phyloP scores from a whole-genome alignment of 495 filamentous ascomycete genomes.

The Aspergillus cavernicola region DNA sequence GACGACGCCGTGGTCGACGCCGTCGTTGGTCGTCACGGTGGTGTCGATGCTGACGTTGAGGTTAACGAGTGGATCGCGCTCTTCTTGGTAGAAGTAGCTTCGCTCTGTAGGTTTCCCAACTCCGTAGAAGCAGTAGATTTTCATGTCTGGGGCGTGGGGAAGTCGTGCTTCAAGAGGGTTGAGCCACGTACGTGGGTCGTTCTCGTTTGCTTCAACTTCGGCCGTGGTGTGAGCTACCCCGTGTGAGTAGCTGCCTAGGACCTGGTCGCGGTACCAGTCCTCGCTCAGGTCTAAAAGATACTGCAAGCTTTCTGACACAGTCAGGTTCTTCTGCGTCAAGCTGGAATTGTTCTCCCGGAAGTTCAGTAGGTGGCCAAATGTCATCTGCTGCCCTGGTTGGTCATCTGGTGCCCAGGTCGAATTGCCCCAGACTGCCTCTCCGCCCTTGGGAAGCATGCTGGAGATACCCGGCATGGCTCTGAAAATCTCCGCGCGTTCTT shows the following conservation, averaged over 20 bases:
- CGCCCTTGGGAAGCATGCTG: slow-evolving; percentile 95
- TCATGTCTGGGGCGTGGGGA: slow-evolving; percentile 83
- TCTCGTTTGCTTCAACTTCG: slow-evolving; percentile 85
- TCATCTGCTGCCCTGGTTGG: slow-evolving; percentile 61
- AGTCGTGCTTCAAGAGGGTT: slow-evolving; percentile 92
- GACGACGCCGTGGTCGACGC: slow-evolving; percentile 80
- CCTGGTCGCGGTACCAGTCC: slow-evolving; percentile 75
- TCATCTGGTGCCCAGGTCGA: slow-evolving; percentile 88
- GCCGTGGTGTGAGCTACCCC: slow-evolving; percentile 77
- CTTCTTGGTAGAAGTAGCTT: slow-evolving; percentile 83
- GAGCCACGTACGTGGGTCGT: slow-evolving; percentile 80
- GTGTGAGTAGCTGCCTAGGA: slow-evolving; percentile 74
- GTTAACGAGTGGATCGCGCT: slow-evolving; percentile 57
- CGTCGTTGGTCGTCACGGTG: slow-evolving; percentile 58
- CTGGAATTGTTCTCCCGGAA: slow-evolving; percentile 72
- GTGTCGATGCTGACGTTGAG: slow-evolving; percentile 93
- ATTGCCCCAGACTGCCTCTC: slow-evolving; percentile 92
- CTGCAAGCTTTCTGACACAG: slow-evolving; percentile 67
- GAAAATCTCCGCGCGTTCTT: slow-evolving; percentile 91
- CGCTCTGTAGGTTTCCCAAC: slow-evolving; percentile 88
- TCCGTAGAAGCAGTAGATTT: slow-evolving; percentile 98
- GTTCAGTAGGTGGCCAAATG: slow-evolving; percentile 79
- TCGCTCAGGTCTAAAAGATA: slow-evolving; percentile 78
- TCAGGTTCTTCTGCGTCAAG: slow-evolving; percentile 67
- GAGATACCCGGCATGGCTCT: slow-evolving; percentile 95